A percentile compares a stretch with the other conserved stretches of the same genome.
Conservation (phyloP, 2,329 filamentous ascomycete genomes). For the Scedosporium boydii region DNA sequence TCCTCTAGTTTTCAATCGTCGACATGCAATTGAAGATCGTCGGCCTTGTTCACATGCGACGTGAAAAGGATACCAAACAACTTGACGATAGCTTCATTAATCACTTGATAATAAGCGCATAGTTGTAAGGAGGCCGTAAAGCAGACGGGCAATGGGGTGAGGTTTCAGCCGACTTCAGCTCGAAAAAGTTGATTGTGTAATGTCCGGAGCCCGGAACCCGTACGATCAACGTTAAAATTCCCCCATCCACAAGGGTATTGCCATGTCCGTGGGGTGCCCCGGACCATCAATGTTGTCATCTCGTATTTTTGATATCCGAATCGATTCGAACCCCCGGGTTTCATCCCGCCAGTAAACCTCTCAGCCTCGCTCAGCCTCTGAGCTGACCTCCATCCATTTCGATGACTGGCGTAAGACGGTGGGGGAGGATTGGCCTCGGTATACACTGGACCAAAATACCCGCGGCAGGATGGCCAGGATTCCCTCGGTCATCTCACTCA, state of each 20-base stretch:
- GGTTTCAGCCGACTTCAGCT: background rate
- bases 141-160: background rate
- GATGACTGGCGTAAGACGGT: background rate
- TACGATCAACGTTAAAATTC: background rate
- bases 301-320: background rate
- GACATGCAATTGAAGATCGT: too few species aligned
- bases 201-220: background rate
- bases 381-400: background rate
- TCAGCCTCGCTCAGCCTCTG: slow-evolving; percentile 1
- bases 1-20: too few species aligned
- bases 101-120: too few species aligned
- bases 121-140: too few species aligned
- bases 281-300: background rate
- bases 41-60: too few species aligned
- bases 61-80: too few species aligned
- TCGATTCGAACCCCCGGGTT: background rate
- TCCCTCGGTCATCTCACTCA: background rate
- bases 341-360: background rate
- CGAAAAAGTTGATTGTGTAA: background rate
- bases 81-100: too few species aligned
- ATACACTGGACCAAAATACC: too few species aligned
- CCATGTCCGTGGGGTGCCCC: background rate
- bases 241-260: background rate
- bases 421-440: background rate
- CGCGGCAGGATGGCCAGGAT: background rate